Evolutionary conservation across 1,284 basidiomycete genomes (phyloP), one percentile per base, ranked within the genome.

Genomic region (Moesziomyces antarcticus): DNA sequence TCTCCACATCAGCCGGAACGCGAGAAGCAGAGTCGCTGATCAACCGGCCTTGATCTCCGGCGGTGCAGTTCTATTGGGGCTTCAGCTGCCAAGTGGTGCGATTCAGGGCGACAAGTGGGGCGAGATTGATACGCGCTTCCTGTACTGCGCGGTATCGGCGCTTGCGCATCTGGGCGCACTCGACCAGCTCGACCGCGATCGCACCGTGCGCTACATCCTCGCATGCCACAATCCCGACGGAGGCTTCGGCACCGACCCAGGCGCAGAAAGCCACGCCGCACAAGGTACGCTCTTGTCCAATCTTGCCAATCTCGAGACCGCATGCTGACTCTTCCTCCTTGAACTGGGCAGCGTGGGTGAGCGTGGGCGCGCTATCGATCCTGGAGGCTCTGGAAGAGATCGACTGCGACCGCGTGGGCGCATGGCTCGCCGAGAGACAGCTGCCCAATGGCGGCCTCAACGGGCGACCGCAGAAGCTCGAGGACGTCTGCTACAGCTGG

Each of bases 401-500:
- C 16, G 72, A 75, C 47, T 24, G 30, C 7, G 75, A 77, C 5
- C 91, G 89, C 30, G 86, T 97, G 2, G 91, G 88, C 11, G 94
- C 92, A 90, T 99, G 96, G 96, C 86, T 99, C 3, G 89, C 91
- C 11, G 97, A 99, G 81, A 88, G 96, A 9, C 96, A 99, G 83
- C 87, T 97, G 11, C 91, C 94, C 0, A 94, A 90, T 77, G 96
- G 96, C 9, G 97, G 96, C 0, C 86, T 99, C 63, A 98, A 99
- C 77, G 96, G 96, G 0, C 88, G 96, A 21, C 96, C 96, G 3
- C 93, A 99, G 83, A 99, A 99, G 86, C 87, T 98, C n/a, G 94
- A 96, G 86, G 95, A 98, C 82, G 95, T 97, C 3, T 99, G 97
- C 86, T 99, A 99, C 85, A 94, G 92, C 78, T 96, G 94, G 87